A percentile compares a stretch with the other conserved stretches of the same genome.
These are phyloP conservation scores for Furcasterigmium sp. DNA, from an alignment of 2,329 filamentous ascomycete species.

Conservation along the genomic window DNA sequence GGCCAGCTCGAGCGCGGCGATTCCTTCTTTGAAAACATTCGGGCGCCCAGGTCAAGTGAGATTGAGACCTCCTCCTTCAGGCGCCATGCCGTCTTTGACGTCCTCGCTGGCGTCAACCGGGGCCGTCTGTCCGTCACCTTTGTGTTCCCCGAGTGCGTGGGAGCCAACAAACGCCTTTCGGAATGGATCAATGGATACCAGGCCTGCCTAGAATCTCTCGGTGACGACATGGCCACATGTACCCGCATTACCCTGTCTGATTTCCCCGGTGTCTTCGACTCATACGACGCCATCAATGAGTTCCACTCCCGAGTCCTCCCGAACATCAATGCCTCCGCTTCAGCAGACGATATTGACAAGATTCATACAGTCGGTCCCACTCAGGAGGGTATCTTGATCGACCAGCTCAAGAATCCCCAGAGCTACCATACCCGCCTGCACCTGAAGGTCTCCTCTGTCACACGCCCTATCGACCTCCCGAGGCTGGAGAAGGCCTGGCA, in stretches of 20 bases:
- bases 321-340: not conserved
- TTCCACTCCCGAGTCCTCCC: not conserved
- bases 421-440: constrained; percentile 17
- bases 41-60: not conserved
- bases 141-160: not conserved
- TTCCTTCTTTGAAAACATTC: too few species aligned
- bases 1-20: constrained; percentile 32
- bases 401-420: constrained; percentile 18
- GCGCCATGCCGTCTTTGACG: not conserved
- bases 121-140: not conserved
- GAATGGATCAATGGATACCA: not conserved
- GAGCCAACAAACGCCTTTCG: too few species aligned
- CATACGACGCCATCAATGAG: not conserved
- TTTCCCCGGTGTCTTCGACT: not conserved
- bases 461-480: too few species aligned
- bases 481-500: constrained; percentile 6
- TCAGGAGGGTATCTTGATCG: constrained; percentile 30
- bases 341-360: constrained; percentile 17
- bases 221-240: too few species aligned
- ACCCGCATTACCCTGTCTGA: not conserved
- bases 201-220: too few species aligned
- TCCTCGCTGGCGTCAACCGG: not conserved
- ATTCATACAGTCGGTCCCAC: constrained; percentile 29
- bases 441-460: not conserved
- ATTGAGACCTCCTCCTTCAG: not conserved